Conservation (phyloP, 108 stramenopile species). For the Conticribra guillardii region DNA sequence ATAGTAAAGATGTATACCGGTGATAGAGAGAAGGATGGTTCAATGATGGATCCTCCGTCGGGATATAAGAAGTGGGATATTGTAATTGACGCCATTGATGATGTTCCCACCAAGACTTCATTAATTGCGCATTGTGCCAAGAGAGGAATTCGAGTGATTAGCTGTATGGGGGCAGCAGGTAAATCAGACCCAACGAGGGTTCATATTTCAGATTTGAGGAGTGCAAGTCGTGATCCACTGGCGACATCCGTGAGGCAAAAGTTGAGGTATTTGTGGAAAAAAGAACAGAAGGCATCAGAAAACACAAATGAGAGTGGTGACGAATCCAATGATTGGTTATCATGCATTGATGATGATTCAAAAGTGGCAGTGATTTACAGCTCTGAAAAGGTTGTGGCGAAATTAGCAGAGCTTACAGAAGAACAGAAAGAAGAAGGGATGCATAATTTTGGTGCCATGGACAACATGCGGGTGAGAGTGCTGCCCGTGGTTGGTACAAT, state of each 20-base stretch:
- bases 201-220: slow-evolving; percentile 87
- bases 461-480: slow-evolving; percentile 95
- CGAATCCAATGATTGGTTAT: slow-evolving; percentile 34
- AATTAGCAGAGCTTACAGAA: slow-evolving; percentile 88
- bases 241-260: slow-evolving; percentile 86
- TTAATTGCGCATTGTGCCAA: slow-evolving; percentile 83
- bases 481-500: slow-evolving; percentile 96
- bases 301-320: slow-evolving; percentile 38
- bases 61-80: slow-evolving; percentile 71
- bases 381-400: slow-evolving; percentile 91
- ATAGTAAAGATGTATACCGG: slow-evolving; percentile 78
- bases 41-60: slow-evolving; percentile 52
- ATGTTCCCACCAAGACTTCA: slow-evolving; percentile 95
- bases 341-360: slow-evolving; percentile 44
- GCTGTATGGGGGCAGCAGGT: slow-evolving; percentile 97
- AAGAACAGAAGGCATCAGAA: slow-evolving; percentile 31
- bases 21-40: slow-evolving; percentile 56
- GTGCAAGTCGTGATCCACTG: slow-evolving; percentile 88
- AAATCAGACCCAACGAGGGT: slow-evolving; percentile 95
- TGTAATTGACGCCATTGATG: slow-evolving; percentile 98
- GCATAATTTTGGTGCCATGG: slow-evolving; percentile 92
- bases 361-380: slow-evolving; percentile 84
- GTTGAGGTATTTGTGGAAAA: slow-evolving; percentile 56
- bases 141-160: slow-evolving; percentile 77
- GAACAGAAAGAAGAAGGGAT: slow-evolving; percentile 84